phyloP scores from a whole-genome alignment of 495 filamentous ascomycete species.

The Penicillium lagena region DNA sequence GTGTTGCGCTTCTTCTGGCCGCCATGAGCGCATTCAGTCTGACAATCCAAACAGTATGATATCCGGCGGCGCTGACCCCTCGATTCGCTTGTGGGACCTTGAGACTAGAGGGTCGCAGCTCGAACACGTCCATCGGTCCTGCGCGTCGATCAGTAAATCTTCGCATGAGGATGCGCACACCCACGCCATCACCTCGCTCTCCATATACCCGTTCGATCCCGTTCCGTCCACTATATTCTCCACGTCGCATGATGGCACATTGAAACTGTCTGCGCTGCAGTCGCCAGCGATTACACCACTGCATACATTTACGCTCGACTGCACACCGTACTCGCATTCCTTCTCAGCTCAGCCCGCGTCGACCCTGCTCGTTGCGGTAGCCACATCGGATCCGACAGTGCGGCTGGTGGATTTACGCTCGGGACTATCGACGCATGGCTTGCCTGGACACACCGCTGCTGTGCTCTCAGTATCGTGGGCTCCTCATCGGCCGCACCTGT shows the following conservation, averaged over 20 bases:
- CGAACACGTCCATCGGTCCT: conserved; percentile 43
- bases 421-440: conserved; percentile 66
- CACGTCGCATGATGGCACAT: conserved; percentile 74
- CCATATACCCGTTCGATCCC: conserved; percentile 77
- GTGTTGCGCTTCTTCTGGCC: conserved; percentile 13
- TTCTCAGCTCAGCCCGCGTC: conserved; percentile 64
- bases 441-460: conserved; percentile 66
- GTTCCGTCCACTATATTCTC: conserved; percentile 71
- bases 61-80: conserved; percentile 75
- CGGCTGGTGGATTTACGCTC: conserved; percentile 78
- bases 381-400: conserved; percentile 72
- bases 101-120: conserved; percentile 42
- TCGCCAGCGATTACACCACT: conserved; percentile 37
- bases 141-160: conserved; percentile 36
- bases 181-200: conserved; percentile 76
- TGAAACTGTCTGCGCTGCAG: conserved; percentile 72
- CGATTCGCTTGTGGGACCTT: conserved; percentile 79
- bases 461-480: conserved; percentile 75
- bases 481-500: conserved; percentile 66
- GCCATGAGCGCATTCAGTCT: not conserved
- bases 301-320: conserved; percentile 64
- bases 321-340: conserved; percentile 69
- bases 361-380: conserved; percentile 72
- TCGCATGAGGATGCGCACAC: conserved; percentile 51
- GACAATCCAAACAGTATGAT: conserved; percentile 51